Evolutionary conservation across 106 monocot genomes (phyloP), one percentile per base, ranked within the genome.

Genomic region (Ottelia alismoides): DNA sequence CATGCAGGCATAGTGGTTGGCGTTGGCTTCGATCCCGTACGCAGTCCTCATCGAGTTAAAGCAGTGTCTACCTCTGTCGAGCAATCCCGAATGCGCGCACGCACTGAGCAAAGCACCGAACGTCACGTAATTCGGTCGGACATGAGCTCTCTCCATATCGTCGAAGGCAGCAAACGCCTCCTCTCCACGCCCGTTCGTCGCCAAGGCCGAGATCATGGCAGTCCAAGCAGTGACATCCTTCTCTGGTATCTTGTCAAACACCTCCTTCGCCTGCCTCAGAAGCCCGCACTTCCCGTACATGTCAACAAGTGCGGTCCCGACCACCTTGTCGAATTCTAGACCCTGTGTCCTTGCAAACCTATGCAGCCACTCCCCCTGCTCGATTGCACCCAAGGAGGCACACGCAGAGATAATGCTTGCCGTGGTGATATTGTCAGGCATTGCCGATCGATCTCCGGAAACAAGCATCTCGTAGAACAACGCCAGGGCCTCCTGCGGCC

Each of bases 281-380:
- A 60, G 65, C 11, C 78, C 78, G 47, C 78, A 78, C 19, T 78
- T 78, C 19, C 73, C 73, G 48, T 78, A 73, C 73, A 78, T 78
- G 52, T 78, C 73, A 3, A 78, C 31, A 19, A 78, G 48, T 17
- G 78, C 58, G 2, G 78, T 78, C 12, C 56, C 64, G 11, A 74
- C 53, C 20, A 61, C 74, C 12, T 65, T 30, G 51, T 74, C 74
- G 21, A 74, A 26, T n/a, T 71, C 71, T 49, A 79, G 20, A 16
- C 20, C 17, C 0, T 61, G 25, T 49, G 45, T 70, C 54, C 52
- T 71, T 49, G 74, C 51, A 30, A 74, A 79, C 2, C 66, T 47
- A 43, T 74, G 70, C 16, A 74, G 35, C 79, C 79, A 79, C 31
- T 26, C 51, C 29, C 82, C 82, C 58, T 64, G 62, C 49, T 79